Base-by-base conservation (phyloP, 2,329 filamentous ascomycete genomes). In the Xylariales sp. region DNA sequence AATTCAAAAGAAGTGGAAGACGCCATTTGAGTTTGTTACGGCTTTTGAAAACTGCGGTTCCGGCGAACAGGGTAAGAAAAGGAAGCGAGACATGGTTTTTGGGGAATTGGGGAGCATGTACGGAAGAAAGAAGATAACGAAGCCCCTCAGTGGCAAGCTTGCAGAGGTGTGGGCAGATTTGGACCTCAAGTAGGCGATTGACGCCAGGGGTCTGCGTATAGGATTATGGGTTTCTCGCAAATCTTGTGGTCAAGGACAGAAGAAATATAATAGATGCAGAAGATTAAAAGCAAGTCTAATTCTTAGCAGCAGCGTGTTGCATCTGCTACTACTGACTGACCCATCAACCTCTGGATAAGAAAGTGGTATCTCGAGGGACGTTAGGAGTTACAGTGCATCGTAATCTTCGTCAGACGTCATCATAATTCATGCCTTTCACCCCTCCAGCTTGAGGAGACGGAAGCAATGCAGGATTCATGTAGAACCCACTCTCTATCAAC, bases 1-100 rank as follows among this genome's bases (percentile, higher is more conserved):
- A 61, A 88, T 93, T 10, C 86, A 91, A 56, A 81, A 79, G 50
- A 66, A 72, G n/a, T 93, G 86, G 84, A 78, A 73, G 49, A 91
- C 86, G 2, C 87, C 87, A 0, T 69, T 76, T 44, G 78, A 79
- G 1, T 78, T 93, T 38, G 66, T 87, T n/a, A 76, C 82, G 53
- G 86, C 84, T 0, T 89, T 79, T 53, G 75, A 80, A 50, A 61
- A 60, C 1, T 76, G 78, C 37, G 75, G 70, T 2, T 19, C 57
- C 0, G 70, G 68, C 4, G 69, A 72, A 36, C 66, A 66, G 12
- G 70, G 71, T 0, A 70, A 64, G 37, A 82, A 78, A 53, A 72
- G 72, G 36, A 79, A 78, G 54, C 69, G 73, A 32, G 74, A 76
- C 22, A 64, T 89, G 62, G 73, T 88, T 2, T 73, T 70, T 4